Evolutionary conservation across 495 filamentous ascomycete genomes (phyloP), one percentile per base, ranked within the genome.

Genomic region (Penicillium turbatum): DNA sequence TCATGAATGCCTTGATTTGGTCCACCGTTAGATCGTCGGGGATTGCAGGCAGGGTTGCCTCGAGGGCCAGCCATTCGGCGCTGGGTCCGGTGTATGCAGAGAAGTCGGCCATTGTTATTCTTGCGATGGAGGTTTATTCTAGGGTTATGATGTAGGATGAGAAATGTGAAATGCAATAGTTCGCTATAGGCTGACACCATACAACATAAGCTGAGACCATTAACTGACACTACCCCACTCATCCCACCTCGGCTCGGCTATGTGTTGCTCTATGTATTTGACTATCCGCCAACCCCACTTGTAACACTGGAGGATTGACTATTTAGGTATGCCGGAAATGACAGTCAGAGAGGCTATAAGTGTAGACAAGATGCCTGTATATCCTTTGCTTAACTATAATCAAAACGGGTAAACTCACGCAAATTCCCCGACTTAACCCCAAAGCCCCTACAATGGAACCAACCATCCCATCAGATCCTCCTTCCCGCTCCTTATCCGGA

Each of bases 21-120:
- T 67, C 60, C 15, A 63, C 7, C 5, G 56, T 53, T 1, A 69
- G 56, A 2, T 58, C 34, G 8, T 45, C 17, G 0, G 66, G 60
- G 1, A 57, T 29, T 4, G 54, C 1, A 7, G 70, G 60, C 15
- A 75, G 59, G 8, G 57, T 64, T 7, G 65, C 49, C 48, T 68
- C 70, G 0, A 78, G 46, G 15, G 66, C 71, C 13, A 70, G 16
- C 74, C 74, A 78, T 52, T 76, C 74, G 6, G 60, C 66, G 37
- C 66, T 74, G 30, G 73, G 67, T 0, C 60, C 61, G 41, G 60
- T 64, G 44, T 72, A 75, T 56, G 63, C 45, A 13, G 71, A 70
- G 50, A 73, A 78, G 51, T 78, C 74, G 37, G 62, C 59, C 68
- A 75, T 76, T 26, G 2, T 40, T 44, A 32, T 43, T 9, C 1